Evolutionary conservation across 2,329 filamentous ascomycete species (phyloP).

Genomic region (Aspergillus glaucus): DNA sequence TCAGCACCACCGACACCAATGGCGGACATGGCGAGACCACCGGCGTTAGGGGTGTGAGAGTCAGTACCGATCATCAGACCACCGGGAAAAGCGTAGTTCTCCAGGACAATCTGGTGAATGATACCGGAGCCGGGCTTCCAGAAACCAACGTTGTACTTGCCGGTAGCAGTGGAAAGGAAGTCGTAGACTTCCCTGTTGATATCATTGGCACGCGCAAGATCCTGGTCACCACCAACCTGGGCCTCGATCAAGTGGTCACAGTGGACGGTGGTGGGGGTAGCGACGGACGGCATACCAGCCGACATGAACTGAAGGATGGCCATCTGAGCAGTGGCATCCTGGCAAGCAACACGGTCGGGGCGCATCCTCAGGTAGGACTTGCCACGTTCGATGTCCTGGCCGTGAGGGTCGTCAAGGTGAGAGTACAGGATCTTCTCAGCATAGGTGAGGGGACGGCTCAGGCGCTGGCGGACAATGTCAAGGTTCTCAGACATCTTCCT

Average conservation of each 20-base stretch:
- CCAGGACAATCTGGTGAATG: conserved; percentile 96
- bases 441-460: conserved; percentile 89
- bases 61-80: conserved; percentile 96
- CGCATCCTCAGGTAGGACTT: conserved; percentile 93
- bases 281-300: conserved; percentile 89
- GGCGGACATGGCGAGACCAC: conserved; percentile 88
- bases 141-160: conserved; percentile 99
- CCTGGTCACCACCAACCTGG: conserved; percentile 85
- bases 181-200: conserved; percentile 99
- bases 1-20: conserved; percentile 98
- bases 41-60: conserved; percentile 94
- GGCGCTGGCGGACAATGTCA: conserved; percentile 74
- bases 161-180: conserved; percentile 87
- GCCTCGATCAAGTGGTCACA: conserved; percentile 99
- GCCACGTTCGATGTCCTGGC: conserved; percentile 93
- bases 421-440: conserved; percentile 99
- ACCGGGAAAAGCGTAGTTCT: conserved; percentile 99
- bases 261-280: conserved; percentile 92
- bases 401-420: conserved; percentile 93
- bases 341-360: conserved; percentile 95
- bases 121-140: conserved; percentile 98
- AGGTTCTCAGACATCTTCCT: conserved; percentile 99
- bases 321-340: conserved; percentile 99
- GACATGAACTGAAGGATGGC: conserved; percentile 99
- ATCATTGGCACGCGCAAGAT: conserved; percentile 79